A percentile compares a stretch with the other conserved stretches of the same genome.
Conservation (phyloP, 2,329 filamentous ascomycete species). For the Rosellinia necatrix region DNA sequence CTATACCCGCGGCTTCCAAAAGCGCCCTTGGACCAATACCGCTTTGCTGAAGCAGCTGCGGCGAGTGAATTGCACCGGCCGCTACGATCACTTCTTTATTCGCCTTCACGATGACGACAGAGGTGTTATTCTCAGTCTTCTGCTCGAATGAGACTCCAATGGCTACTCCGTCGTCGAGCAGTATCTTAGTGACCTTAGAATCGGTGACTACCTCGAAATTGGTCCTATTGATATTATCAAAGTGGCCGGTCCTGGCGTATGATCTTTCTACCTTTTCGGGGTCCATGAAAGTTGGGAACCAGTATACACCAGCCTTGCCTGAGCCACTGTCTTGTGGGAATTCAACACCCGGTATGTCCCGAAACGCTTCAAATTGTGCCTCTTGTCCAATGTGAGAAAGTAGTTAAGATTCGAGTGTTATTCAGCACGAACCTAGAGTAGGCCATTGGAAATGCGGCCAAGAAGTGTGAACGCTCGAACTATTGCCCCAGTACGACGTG, state of each 20-base stretch:
- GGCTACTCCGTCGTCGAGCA: constrained; percentile 36
- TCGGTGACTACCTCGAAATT: constrained; percentile 42
- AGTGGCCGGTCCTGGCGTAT: constrained; percentile 47
- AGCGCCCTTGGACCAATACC: constrained; percentile 47
- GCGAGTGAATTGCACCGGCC: constrained; percentile 48
- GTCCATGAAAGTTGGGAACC: constrained; percentile 50
- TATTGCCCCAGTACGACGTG: constrained; percentile 45
- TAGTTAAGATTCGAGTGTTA: background rate
- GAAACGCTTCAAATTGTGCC: constrained; percentile 43
- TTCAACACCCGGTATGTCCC: constrained; percentile 45
- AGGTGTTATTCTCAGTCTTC: constrained; percentile 25
- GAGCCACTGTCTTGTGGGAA: constrained; percentile 47
- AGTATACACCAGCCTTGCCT: constrained; percentile 47
- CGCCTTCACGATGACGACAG: constrained; percentile 34
- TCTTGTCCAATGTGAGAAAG: constrained; percentile 19
- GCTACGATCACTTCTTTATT: constrained; percentile 50
- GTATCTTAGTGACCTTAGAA: constrained; percentile 39
- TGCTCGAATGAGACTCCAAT: constrained; percentile 41
- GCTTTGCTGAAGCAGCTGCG: constrained; percentile 44
- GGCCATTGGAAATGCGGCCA: constrained; percentile 49
- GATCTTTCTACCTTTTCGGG: constrained; percentile 43
- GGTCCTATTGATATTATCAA: constrained; percentile 35
- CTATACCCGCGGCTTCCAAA: constrained; percentile 49
- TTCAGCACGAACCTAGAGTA: constrained; percentile 29
- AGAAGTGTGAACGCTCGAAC: constrained; percentile 43